phyloP scores from a whole-genome alignment of 768 basidiomycete species.

The Cystobasidiopsis lactophilus region DNA sequence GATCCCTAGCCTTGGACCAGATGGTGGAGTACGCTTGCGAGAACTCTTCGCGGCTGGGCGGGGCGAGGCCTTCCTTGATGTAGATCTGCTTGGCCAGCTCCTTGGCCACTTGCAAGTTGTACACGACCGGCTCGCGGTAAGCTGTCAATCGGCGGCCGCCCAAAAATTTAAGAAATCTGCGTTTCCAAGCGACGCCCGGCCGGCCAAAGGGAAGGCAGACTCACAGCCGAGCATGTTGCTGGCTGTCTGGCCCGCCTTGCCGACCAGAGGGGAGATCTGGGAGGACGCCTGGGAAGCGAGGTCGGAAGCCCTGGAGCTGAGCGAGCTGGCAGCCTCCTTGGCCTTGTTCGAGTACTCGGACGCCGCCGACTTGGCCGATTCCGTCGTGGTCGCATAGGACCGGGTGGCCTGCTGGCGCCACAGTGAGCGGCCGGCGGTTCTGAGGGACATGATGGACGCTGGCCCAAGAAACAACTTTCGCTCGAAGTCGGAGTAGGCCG shows the following conservation, averaged over 20 bases:
- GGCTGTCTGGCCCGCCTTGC: conserved; percentile 18
- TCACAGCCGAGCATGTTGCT: conserved; percentile 39
- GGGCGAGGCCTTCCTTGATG: conserved; percentile 43
- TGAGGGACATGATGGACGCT: too few species aligned
- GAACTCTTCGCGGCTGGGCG: conserved; percentile 30
- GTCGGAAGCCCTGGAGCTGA: conserved; percentile 5
- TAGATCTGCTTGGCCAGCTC: conserved; percentile 59
- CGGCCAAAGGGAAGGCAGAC: background rate
- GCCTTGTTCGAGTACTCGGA: conserved; percentile 10
- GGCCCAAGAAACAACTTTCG: too few species aligned
- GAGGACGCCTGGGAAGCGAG: conserved; percentile 28
- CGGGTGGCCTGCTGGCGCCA: too few species aligned
- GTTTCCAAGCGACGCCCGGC: conserved; percentile 5
- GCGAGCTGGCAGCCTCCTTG: conserved; percentile 8
- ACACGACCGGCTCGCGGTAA: conserved; percentile 52
- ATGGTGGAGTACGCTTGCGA: conserved; percentile 40
- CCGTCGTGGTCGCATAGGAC: too few species aligned
- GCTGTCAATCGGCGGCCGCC: conserved; percentile 26
- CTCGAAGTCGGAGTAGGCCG: too few species aligned
- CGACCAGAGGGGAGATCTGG: conserved; percentile 2
- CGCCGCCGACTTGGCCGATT: background rate
- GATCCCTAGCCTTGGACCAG: conserved; percentile 39
- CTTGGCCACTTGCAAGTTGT: conserved; percentile 54
- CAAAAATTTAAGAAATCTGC: conserved; percentile 20
- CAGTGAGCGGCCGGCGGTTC: too few species aligned